Evolutionary conservation across 768 basidiomycete genomes (phyloP), one percentile per base, ranked within the genome.

Genomic region (Mrakia gelida): DNA sequence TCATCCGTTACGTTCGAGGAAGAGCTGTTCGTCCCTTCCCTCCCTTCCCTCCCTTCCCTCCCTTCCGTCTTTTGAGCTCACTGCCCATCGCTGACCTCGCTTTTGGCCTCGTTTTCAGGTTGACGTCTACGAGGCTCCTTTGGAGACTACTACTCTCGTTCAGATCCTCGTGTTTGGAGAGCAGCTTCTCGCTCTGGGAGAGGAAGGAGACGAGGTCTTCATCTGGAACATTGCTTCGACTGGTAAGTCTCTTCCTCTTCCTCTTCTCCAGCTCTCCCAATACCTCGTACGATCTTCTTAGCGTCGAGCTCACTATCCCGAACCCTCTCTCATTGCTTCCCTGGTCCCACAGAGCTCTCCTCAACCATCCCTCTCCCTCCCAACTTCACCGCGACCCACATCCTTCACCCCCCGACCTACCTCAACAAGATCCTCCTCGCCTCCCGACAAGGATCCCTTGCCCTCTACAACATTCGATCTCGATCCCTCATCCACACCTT

Each of bases 351-450:
- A 91, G 92, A 88, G 72, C 84, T 92, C 41, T 87, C 90, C 71
- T 86, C 88, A 5, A 89, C 89, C 4, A 89, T 98, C 70, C 87
- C 90, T 62, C 96, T 99, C 81, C 92, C 94, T 71, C 82, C 88
- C 10, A 90, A 88, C 28, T 98, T 98, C 84, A 91, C 90, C 1
- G 95, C 95, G n/a, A 91, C 89, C 7, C 88, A 87, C 38, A 86
- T 97, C 62, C 87, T 97, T 8, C 97, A 99, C 83, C 97, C 97
- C 3, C 91, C 94, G 0, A 98, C 97, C 18, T 98, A 98, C 84
- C 84, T 99, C 72, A 98, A 99, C 87, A 99, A 99, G 86, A 87
- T 98, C 0, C 87, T 98, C 0, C 89, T 98, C 16, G 89, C 91
- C 4, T 92, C 93, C 81, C 88, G 86, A 76, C 88, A 95, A 83